Percentiles rank a stretch among this genome's conserved stretches.
phyloP scores from a whole-genome alignment of 331 rosid genomes.

The Prunus yedoensis region DNA sequence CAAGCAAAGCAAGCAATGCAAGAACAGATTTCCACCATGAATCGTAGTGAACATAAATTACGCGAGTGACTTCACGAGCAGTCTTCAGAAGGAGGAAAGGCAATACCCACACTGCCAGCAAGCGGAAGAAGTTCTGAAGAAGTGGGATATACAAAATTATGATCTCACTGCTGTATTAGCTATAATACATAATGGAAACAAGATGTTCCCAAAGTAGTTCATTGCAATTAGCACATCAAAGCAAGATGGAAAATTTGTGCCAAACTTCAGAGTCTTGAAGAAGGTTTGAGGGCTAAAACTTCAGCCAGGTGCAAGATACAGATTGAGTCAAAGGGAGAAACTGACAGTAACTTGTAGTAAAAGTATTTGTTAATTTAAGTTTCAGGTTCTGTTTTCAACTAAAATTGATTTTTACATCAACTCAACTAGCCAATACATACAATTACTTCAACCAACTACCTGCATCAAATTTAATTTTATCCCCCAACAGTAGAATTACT shows the following conservation, averaged over 20 bases:
- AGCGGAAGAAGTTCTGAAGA: conserved; percentile 39
- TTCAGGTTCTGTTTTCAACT: too few species aligned
- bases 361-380: too few species aligned
- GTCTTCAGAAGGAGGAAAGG: conserved; percentile 44
- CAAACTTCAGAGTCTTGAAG: not conserved
- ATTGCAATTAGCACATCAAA: not conserved
- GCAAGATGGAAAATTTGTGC: too few species aligned
- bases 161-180: too few species aligned
- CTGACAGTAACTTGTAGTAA: too few species aligned
- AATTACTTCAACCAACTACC: too few species aligned
- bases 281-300: not conserved
- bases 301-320: not conserved
- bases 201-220: not conserved
- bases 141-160: not conserved
- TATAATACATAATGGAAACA: too few species aligned
- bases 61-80: conserved; percentile 32
- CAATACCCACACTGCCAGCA: conserved; percentile 33
- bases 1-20: conserved; percentile 28
- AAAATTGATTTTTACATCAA: too few species aligned
- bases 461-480: too few species aligned
- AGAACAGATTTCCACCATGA: conserved; percentile 35
- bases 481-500: too few species aligned
- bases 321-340: too few species aligned
- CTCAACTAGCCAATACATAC: too few species aligned
- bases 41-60: conserved; percentile 3